These are phyloP conservation scores for Pythium dissimile DNA, from an alignment of 352 stramenopile genomes.

Conservation along the genomic window DNA sequence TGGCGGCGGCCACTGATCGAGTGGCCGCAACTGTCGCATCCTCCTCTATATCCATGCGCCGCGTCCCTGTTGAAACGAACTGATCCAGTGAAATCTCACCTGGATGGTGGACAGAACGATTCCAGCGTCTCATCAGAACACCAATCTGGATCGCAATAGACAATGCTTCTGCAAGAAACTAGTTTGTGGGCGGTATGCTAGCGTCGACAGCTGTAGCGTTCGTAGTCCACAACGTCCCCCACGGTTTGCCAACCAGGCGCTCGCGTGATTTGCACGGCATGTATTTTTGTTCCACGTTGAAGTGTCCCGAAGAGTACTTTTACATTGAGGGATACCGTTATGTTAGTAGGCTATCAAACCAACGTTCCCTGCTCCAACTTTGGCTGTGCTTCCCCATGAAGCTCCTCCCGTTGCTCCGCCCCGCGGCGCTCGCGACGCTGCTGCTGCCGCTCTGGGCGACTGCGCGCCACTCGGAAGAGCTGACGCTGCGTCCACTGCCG, in stretches of 20 bases:
- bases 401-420: too few relatives aligned
- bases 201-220: too few relatives aligned
- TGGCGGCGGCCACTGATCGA: not conserved
- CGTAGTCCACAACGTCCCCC: too few relatives aligned
- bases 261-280: too few relatives aligned
- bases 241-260: too few relatives aligned
- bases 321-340: not conserved
- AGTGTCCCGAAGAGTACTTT: slow-evolving; percentile 6
- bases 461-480: slow-evolving; percentile 41
- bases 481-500: slow-evolving; percentile 51
- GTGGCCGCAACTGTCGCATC: not conserved
- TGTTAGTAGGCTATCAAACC: not conserved
- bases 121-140: too few relatives aligned
- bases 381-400: not conserved
- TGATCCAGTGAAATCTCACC: too few relatives aligned
- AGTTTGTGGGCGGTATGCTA: too few relatives aligned
- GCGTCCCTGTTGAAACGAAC: too few relatives aligned
- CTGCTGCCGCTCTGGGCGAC: not conserved
- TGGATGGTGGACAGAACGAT: too few relatives aligned
- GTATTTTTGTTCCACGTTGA: not conserved
- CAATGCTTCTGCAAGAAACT: too few relatives aligned
- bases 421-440: not conserved
- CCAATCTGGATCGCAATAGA: too few relatives aligned
- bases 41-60: not conserved
- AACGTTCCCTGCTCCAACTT: not conserved